phyloP scores from a whole-genome alignment of 768 basidiomycete species.

The Serendipita vermifera region DNA sequence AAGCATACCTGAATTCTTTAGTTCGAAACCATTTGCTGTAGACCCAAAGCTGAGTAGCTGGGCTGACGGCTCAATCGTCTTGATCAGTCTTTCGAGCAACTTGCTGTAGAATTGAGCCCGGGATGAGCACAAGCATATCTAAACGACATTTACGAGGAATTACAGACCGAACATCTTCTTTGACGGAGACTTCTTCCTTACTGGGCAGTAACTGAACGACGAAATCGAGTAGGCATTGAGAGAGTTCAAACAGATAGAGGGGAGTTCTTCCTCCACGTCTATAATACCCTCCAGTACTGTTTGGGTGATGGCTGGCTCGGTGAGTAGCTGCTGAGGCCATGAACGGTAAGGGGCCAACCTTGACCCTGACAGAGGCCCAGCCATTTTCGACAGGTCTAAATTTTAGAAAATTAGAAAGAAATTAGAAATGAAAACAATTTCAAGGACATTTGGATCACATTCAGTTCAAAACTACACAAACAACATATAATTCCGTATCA shows the following conservation, averaged over 20 bases:
- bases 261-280: not conserved
- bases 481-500: too few species aligned
- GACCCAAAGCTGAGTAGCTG: slow-evolving; percentile 89
- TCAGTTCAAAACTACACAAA: too few species aligned
- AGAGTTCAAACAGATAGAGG: not conserved
- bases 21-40: slow-evolving; percentile 92
- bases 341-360: too few species aligned
- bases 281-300: not conserved
- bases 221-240: slow-evolving; percentile 36
- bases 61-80: slow-evolving; percentile 86
- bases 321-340: not conserved
- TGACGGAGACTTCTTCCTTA: slow-evolving; percentile 78
- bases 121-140: not conserved
- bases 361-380: too few species aligned
- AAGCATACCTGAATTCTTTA: slow-evolving; percentile 76
- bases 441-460: too few species aligned
- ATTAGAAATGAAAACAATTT: too few species aligned
- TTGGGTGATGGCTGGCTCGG: not conserved
- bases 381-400: too few species aligned
- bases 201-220: slow-evolving; percentile 87
- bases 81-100: slow-evolving; percentile 86
- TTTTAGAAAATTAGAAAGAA: too few species aligned
- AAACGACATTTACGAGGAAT: not conserved
- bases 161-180: slow-evolving; percentile 74
- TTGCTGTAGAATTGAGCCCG: slow-evolving; percentile 29